Evolutionary conservation across 225 moss, liverwort and hornwort genomes (phyloP).

Genomic region (Ulota crispa): DNA sequence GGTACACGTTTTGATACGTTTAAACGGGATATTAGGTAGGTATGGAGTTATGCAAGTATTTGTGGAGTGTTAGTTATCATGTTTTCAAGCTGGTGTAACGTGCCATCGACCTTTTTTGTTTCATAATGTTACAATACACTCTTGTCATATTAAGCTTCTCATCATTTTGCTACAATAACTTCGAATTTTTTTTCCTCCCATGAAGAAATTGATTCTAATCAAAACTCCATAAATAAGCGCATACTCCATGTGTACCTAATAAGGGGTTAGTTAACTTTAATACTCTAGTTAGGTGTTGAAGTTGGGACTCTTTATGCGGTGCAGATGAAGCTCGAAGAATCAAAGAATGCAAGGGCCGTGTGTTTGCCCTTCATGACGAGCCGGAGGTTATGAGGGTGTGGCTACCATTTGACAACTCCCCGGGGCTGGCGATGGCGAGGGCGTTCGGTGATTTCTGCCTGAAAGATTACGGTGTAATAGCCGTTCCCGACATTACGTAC

Average conservation of each 20-base stretch:
- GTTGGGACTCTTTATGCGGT: conserved; percentile 4
- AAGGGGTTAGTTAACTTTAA: not conserved
- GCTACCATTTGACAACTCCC: conserved; percentile 59
- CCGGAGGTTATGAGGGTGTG: conserved; percentile 62
- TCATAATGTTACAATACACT: no score
- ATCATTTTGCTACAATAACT: no score
- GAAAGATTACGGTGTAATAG: conserved; percentile 61
- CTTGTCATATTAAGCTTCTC: no score
- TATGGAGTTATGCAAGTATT: no score
- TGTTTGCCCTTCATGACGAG: conserved; percentile 59
- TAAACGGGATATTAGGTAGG: no score
- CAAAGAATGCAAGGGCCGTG: conserved; percentile 54
- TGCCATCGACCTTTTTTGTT: no score
- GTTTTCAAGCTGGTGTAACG: no score
- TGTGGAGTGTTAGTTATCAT: no score
- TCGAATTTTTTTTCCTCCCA: no score
- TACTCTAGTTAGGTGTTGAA: conserved; percentile 9
- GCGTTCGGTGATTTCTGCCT: conserved; percentile 62
- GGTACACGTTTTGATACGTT: not conserved
- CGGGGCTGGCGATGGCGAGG: conserved; percentile 62
- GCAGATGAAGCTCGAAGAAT: conserved; percentile 62
- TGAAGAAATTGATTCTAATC: no score
- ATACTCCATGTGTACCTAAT: no score
- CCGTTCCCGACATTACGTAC: conserved; percentile 56
- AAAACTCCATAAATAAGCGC: no score